Evolutionary conservation across 768 basidiomycete genomes (phyloP), one percentile per base, ranked within the genome.

Genomic region (Hortiboletus flavorubellus): DNA sequence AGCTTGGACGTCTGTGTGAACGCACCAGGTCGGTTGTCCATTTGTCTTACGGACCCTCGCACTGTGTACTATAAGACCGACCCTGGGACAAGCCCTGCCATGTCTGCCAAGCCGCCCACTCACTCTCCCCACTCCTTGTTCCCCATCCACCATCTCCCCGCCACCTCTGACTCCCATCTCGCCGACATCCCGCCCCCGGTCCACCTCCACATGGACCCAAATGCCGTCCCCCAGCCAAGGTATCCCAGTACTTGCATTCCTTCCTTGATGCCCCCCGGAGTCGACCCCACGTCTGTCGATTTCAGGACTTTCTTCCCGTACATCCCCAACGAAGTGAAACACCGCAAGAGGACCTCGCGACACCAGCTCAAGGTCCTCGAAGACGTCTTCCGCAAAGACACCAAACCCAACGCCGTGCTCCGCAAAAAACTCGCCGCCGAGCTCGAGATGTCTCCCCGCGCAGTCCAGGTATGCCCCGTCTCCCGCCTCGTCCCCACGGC

Each of bases 301-400:
- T 87, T 89, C 68, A 84, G 87, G 65, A 85, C 88, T 40, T 91
- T 92, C 76, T 91, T 87, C 62, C 86, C 89, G n/a, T 93, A 90
- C 73, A 84, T 86, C 49, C 91, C 91, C 53, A 91, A 91, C 74
- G 88, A 95, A 76, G 91, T 97, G 75, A 96, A 96, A 76, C 94
- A 96, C 65, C 78, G 94, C 56, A 90, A 93, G 64, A 79, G 96
- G 49, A 98, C 96, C 0, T 91, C 93, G 31, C 83, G 85, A 34
- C 77, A 83, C 18, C 96, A 98, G 75, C 86, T 97, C 67, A 87
- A 87, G 72, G 83, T 92, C 61, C 84, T 98, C 61, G 96, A 98
- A 71, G 78, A 81, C 55, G 79, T 93, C 62, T 98, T 96, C 73
- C 84, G 83, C 64, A 78, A 81, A 62, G 93, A 94, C 73, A 91